Base-by-base conservation (phyloP, 305 asterid species). In the Rubia tinctorum region DNA sequence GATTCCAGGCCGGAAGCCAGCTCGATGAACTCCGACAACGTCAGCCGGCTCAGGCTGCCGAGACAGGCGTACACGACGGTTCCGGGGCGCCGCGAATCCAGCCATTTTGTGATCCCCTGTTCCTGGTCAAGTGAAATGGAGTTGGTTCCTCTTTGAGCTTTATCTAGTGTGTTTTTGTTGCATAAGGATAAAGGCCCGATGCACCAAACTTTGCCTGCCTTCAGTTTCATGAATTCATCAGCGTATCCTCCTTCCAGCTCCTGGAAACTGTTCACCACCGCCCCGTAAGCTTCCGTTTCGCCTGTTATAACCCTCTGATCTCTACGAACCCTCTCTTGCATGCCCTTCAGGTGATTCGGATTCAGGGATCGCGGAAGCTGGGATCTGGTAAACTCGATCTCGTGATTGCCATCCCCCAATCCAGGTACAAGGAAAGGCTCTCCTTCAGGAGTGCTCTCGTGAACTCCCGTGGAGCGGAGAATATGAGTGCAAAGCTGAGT, bases 41-140 rank as follows among this genome's bases (percentile, higher is more conserved):
- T 18, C 6, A 88, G 66, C 4, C 81, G 78, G 44, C 83, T 76
- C 9, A 80, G 76, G 68, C 88, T 86, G 12, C 93, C 90, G 2
- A 88, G 81, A 55, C 92, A 88, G n/a, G 81, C 88, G 37, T 86
- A 84, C 5, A 89, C 62, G 0, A 89, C 86, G 0, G 81, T 74
- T n/a, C 74, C 78, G 7, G 75, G 77, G 37, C 72, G 27, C 72
- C 72, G 72, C 5, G 78, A 66, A 12, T 83, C 74, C 12, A 83
- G 83, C 87, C 87, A 83, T 56, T 69, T 34, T 1, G 3, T 43
- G 11, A 80, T 2, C 56, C 69, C 59, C 25, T 73, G 20, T 1
- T 59, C 74, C 9, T 73, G 45, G 17, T 58, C 79, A 8, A 69
- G 67, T 23, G 79, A 72, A 8, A 73, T 58, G 7, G 84, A 56